These are phyloP conservation scores for Trifolium repens DNA, from an alignment of 306 rosid species.

Conservation along the genomic window DNA sequence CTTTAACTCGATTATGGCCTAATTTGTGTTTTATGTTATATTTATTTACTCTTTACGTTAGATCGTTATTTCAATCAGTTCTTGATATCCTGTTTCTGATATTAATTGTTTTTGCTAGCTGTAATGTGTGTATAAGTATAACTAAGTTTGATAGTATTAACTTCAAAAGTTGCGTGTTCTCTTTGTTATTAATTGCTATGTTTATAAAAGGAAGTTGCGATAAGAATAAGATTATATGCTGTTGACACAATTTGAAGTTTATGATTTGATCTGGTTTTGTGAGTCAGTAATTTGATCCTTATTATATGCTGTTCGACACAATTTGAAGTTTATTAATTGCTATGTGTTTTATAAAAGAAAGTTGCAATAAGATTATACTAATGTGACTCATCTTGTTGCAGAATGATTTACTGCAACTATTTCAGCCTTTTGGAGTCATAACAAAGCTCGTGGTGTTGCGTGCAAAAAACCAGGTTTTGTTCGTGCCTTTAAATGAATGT, in stretches of 20 bases:
- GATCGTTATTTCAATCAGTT: background rate
- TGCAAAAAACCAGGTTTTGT: slow-evolving; percentile 92
- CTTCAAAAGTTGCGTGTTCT: slow-evolving; percentile 10
- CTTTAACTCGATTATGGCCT: slow-evolving; percentile 12
- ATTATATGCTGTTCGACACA: background rate
- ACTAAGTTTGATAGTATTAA: slow-evolving; percentile 4
- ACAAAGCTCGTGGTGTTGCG: slow-evolving; percentile 99
- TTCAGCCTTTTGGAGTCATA: slow-evolving; percentile 97
- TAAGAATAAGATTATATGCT: background rate
- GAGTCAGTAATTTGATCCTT: background rate
- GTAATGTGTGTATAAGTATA: slow-evolving; percentile 7
- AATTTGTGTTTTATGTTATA: slow-evolving; percentile 1
- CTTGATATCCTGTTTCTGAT: background rate
- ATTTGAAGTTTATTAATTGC: background rate
- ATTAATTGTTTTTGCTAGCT: slow-evolving; percentile 9
- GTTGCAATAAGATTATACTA: slow-evolving; percentile 1
- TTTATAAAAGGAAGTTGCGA: slow-evolving; percentile 22
- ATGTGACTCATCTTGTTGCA: slow-evolving; percentile 44
- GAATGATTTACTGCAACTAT: slow-evolving; percentile 98
- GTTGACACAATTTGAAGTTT: background rate
- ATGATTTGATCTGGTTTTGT: background rate
- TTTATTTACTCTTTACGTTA: slow-evolving; percentile 12
- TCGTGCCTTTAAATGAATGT: slow-evolving; percentile 7
- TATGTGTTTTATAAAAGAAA: slow-evolving; percentile 3
- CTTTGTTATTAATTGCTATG: slow-evolving; percentile 20